Conservation (phyloP, 2,329 filamentous ascomycete species). For the Aspergillus calidoustus region DNA sequence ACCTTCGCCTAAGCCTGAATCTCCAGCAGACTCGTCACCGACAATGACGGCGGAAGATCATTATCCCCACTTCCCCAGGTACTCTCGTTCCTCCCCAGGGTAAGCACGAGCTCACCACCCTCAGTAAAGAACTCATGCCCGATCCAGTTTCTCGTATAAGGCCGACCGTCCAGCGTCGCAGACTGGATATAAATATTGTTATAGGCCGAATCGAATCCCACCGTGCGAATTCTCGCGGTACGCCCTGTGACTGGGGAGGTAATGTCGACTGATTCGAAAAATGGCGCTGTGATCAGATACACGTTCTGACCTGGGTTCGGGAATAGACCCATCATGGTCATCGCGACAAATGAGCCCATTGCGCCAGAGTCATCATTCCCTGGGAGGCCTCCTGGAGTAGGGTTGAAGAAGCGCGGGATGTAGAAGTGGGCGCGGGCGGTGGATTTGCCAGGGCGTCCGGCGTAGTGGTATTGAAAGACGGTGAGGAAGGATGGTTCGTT, state of each 20-base stretch:
- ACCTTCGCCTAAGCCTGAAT: background rate
- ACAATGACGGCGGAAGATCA: slow-evolving; percentile 66
- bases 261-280: slow-evolving; percentile 65
- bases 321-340: slow-evolving; percentile 72
- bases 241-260: slow-evolving; percentile 62
- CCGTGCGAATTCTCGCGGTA: slow-evolving; percentile 61
- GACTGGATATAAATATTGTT: slow-evolving; percentile 68
- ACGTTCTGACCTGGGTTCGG: slow-evolving; percentile 70
- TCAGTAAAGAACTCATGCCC: slow-evolving; percentile 70
- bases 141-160: slow-evolving; percentile 69
- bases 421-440: slow-evolving; percentile 63
- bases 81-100: slow-evolving; percentile 65
- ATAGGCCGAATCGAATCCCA: slow-evolving; percentile 64
- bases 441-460: slow-evolving; percentile 61
- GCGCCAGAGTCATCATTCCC: slow-evolving; percentile 73
- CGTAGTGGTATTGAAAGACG: slow-evolving; percentile 72
- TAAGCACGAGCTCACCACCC: slow-evolving; percentile 66
- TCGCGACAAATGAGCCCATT: slow-evolving; percentile 69
- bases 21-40: background rate
- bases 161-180: slow-evolving; percentile 64
- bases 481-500: slow-evolving; percentile 68
- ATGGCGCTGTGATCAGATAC: slow-evolving; percentile 70
- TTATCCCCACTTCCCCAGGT: slow-evolving; percentile 63
- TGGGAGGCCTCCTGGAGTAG: slow-evolving; percentile 61
- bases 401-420: slow-evolving; percentile 65